These are phyloP conservation scores for Apophysomyces sp. DNA, from an alignment of 371 early-diverging fungal species.

Conservation along the genomic window DNA sequence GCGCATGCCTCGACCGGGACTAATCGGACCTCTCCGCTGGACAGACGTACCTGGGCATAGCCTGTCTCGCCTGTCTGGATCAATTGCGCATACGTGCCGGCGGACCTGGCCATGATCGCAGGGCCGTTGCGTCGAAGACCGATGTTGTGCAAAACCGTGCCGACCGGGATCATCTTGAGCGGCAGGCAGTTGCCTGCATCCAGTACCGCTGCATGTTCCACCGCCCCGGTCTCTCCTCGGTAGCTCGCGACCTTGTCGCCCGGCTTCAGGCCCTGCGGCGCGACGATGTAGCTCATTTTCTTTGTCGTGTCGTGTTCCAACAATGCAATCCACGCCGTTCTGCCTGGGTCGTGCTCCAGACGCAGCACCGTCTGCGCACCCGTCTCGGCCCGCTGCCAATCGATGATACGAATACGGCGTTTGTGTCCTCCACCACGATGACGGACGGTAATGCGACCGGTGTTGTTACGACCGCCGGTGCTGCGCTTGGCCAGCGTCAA, in stretches of 20 bases:
- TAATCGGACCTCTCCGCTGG: conserved; percentile 87
- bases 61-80: conserved; percentile 78
- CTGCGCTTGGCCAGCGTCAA: conserved; percentile 83
- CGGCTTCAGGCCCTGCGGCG: conserved; percentile 74
- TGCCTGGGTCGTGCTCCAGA: conserved; percentile 94
- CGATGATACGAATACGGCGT: conserved; percentile 84
- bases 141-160: conserved; percentile 88
- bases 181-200: conserved; percentile 92
- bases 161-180: conserved; percentile 90
- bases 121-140: conserved; percentile 80
- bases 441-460: conserved; percentile 90
- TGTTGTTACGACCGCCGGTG: conserved; percentile 89
- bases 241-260: conserved; percentile 58
- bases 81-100: conserved; percentile 90
- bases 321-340: conserved; percentile 91
- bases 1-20: conserved; percentile 90
- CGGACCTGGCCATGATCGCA: conserved; percentile 85
- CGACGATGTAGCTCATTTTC: conserved; percentile 83
- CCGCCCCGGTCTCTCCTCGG: conserved; percentile 13
- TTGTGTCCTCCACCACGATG: conserved; percentile 97
- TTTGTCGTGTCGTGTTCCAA: conserved; percentile 76
- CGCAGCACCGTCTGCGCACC: conserved; percentile 86
- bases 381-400: conserved; percentile 77
- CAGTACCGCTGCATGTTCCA: conserved; percentile 55
- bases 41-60: conserved; percentile 86